These are phyloP conservation scores for Aspergillus ochraceoroseus DNA, from an alignment of 2,329 filamentous ascomycete species.

Conservation along the genomic window DNA sequence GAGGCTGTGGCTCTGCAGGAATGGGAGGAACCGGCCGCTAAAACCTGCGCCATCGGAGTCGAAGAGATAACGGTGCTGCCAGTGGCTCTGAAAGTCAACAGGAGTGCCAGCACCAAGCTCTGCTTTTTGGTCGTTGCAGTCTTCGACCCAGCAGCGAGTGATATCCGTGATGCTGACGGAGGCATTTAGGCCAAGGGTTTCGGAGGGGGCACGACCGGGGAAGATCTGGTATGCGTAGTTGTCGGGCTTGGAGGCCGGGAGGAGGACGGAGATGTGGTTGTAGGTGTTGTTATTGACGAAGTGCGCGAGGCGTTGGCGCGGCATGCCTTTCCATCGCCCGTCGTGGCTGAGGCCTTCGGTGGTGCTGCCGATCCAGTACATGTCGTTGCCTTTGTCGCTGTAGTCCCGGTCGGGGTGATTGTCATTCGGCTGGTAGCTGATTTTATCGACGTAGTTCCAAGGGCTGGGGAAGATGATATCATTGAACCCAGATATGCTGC, in stretches of 20 bases:
- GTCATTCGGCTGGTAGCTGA: slow-evolving; percentile 49
- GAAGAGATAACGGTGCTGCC: slow-evolving; percentile 65
- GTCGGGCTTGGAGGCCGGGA: slow-evolving; percentile 44
- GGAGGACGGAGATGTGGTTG: slow-evolving; percentile 51
- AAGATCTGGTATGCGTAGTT: slow-evolving; percentile 56
- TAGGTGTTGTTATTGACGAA: slow-evolving; percentile 57
- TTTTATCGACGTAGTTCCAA: slow-evolving; percentile 59
- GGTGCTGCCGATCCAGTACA: slow-evolving; percentile 73
- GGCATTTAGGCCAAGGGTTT: slow-evolving; percentile 51
- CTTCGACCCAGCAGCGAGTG: slow-evolving; percentile 48
- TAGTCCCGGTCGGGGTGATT: slow-evolving; percentile 54
- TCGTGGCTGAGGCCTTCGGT: slow-evolving; percentile 51
- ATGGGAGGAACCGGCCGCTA: slow-evolving; percentile 60
- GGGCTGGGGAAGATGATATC: slow-evolving; percentile 70
- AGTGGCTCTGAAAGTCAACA: slow-evolving; percentile 54
- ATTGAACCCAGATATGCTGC: slow-evolving; percentile 65
- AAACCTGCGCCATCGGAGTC: slow-evolving; percentile 66
- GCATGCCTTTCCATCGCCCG: slow-evolving; percentile 63
- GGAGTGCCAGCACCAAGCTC: slow-evolving; percentile 50
- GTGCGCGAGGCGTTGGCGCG: slow-evolving; percentile 66
- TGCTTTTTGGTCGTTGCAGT: slow-evolving; percentile 50
- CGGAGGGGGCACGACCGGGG: slow-evolving; percentile 29
- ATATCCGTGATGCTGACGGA: slow-evolving; percentile 59
- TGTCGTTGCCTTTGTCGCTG: slow-evolving; percentile 55
- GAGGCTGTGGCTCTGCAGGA: slow-evolving; percentile 61